Conservation (phyloP, 345 rosid genomes). For the Physaria fendleri region DNA sequence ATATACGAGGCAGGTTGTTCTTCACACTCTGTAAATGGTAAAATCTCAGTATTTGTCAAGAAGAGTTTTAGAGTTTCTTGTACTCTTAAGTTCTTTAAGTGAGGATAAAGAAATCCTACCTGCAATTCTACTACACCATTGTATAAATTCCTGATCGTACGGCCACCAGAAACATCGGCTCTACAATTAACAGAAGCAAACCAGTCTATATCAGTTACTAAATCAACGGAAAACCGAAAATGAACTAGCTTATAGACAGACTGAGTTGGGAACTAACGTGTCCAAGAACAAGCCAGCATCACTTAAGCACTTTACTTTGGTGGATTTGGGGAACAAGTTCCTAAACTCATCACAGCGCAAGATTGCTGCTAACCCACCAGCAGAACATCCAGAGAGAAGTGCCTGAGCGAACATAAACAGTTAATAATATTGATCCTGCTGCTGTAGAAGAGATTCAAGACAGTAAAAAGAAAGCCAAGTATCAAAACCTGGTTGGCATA, state of each 20-base stretch:
- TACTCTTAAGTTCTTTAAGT: neutral
- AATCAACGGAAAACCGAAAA: neutral
- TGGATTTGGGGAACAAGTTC: constrained; percentile 49
- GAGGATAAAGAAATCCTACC: constrained; percentile 34
- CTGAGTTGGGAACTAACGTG: constrained; percentile 42
- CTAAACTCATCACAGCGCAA: constrained; percentile 87
- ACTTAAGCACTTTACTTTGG: constrained; percentile 92
- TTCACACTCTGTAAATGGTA: constrained; percentile 41
- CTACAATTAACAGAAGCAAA: constrained; percentile 33
- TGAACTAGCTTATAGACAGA: neutral
- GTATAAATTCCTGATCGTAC: constrained; percentile 66
- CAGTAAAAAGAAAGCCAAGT: neutral
- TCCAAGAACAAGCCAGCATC: constrained; percentile 97
- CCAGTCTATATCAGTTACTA: constrained; percentile 2
- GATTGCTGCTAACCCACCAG: constrained; percentile 91
- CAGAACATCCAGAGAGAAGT: constrained; percentile 94
- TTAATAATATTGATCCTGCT: neutral
- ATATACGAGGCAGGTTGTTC: constrained; percentile 56
- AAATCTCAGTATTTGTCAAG: constrained; percentile 5
- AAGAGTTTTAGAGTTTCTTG: neutral
- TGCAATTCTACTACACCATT: constrained; percentile 70
- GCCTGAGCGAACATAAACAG: constrained; percentile 43
- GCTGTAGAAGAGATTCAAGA: neutral
- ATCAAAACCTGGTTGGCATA: constrained; percentile 55
- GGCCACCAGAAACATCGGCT: constrained; percentile 82